Percentiles rank a stretch among this genome's conserved stretches.
These are phyloP conservation scores for Vinca minor DNA, from an alignment of 257 asterid genomes.

Conservation along the genomic window DNA sequence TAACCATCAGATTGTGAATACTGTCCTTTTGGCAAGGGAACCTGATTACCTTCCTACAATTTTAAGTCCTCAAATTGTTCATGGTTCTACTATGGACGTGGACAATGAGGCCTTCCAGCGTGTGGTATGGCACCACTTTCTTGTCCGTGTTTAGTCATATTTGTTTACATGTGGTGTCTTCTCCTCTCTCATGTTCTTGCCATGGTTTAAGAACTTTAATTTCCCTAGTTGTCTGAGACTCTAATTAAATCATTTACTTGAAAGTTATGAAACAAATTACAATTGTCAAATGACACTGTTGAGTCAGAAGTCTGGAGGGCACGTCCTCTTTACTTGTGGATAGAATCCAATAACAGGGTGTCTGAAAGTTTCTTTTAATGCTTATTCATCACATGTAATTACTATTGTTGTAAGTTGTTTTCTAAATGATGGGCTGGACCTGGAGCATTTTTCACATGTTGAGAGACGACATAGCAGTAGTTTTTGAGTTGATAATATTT, in stretches of 20 bases:
- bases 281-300: background rate
- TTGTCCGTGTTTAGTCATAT: background rate
- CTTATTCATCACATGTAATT: too few relatives aligned
- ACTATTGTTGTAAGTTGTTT: too few relatives aligned
- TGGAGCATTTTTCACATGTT: slow-evolving; percentile 1
- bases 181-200: background rate
- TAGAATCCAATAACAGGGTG: background rate
- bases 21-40: slow-evolving; percentile 60
- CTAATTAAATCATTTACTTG: background rate
- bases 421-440: background rate
- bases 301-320: slow-evolving; percentile 12
- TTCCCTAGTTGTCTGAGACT: background rate
- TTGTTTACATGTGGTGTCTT: background rate
- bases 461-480: background rate
- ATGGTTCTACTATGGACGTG: slow-evolving; percentile 81
- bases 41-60: slow-evolving; percentile 42
- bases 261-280: background rate
- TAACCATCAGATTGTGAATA: slow-evolving; percentile 72
- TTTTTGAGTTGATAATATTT: background rate
- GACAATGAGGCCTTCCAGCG: slow-evolving; percentile 74
- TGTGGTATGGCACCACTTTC: slow-evolving; percentile 39
- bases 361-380: background rate
- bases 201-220: background rate
- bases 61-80: slow-evolving; percentile 45
- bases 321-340: background rate